These are phyloP conservation scores for Coccomyxa sp. DNA, from an alignment of 139 green algal genomes.

Conservation along the genomic window DNA sequence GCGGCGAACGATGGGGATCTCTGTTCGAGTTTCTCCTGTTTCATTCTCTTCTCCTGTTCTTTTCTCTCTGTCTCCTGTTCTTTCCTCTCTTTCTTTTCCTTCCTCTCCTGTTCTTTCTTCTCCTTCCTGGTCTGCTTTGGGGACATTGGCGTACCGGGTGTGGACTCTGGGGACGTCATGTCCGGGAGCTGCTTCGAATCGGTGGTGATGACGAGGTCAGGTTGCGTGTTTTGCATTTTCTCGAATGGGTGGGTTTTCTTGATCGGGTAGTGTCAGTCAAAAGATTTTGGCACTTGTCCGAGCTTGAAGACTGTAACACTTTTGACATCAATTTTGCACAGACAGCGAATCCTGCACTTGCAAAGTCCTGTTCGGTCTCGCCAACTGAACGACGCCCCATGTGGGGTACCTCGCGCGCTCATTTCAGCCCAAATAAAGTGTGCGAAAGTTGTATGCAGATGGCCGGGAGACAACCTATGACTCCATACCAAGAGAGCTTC, in stretches of 20 bases:
- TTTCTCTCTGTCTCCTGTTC: no score
- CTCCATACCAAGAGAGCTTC: background rate
- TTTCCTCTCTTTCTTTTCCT: background rate
- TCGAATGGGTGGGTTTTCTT: background rate
- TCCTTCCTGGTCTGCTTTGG: background rate
- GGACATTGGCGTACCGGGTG: background rate
- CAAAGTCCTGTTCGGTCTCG: background rate
- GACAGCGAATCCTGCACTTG: background rate
- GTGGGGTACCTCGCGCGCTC: background rate
- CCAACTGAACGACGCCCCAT: background rate
- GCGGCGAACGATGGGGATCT: no score
- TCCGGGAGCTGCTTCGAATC: background rate
- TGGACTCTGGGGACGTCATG: background rate
- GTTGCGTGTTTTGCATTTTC: background rate
- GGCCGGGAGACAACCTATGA: background rate
- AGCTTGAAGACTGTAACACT: background rate
- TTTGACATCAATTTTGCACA: background rate
- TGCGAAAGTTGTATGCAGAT: background rate
- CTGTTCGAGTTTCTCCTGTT: no score
- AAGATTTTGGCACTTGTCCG: background rate
- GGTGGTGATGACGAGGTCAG: background rate
- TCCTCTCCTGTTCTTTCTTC: background rate
- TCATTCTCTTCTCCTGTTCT: no score
- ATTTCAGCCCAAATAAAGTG: slow-evolving; percentile 1
- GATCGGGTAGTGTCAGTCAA: background rate